These are phyloP conservation scores for Xylariaceae sp. DNA, from an alignment of 2,329 filamentous ascomycete genomes.

Conservation along the genomic window DNA sequence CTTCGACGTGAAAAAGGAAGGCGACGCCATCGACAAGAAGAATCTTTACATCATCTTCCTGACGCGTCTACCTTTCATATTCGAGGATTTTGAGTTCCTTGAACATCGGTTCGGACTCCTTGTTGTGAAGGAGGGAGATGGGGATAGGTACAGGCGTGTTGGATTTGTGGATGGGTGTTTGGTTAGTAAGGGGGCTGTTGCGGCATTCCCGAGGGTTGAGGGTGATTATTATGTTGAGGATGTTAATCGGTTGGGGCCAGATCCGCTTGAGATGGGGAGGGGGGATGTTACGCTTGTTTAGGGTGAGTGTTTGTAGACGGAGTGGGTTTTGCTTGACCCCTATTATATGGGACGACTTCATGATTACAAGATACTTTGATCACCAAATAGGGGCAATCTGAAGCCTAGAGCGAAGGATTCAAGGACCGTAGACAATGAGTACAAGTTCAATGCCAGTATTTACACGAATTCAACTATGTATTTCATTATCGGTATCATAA, in stretches of 20 bases:
- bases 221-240: background rate
- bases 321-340: no score
- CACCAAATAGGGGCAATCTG: no score
- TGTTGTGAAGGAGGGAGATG: background rate
- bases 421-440: no score
- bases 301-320: no score
- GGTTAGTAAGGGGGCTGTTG: background rate
- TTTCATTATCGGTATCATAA: background rate
- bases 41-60: background rate
- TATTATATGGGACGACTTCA: no score
- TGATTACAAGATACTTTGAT: no score
- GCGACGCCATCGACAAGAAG: background rate
- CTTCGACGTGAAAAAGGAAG: background rate
- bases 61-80: background rate
- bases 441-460: no score
- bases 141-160: background rate
- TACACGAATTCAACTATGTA: background rate
- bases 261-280: background rate
- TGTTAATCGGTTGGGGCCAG: background rate
- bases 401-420: no score
- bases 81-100: background rate
- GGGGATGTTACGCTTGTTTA: background rate
- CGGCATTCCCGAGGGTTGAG: background rate
- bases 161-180: conserved; percentile 1
- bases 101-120: background rate